These are phyloP conservation scores for Colletotrichum sp. DNA, from an alignment of 2,329 filamentous ascomycete species.

Conservation along the genomic window DNA sequence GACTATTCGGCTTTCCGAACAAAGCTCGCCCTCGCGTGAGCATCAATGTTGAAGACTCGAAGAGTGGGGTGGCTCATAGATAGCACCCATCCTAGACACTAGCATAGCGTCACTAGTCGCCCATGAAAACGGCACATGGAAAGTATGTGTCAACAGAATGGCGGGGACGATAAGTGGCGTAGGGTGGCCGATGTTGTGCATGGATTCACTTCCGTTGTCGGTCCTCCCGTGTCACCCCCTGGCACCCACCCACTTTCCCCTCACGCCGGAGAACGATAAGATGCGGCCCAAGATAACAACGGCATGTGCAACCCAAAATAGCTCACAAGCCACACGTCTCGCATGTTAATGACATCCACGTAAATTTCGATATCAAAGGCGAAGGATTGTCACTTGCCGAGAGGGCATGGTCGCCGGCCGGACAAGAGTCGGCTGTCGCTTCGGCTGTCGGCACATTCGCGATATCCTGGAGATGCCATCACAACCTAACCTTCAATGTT, in stretches of 20 bases:
- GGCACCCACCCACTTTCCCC: slow-evolving; percentile 12
- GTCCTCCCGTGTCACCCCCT: neutral
- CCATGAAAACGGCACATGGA: neutral
- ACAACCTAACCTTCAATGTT: neutral
- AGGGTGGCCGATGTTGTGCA: neutral
- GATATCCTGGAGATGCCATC: neutral
- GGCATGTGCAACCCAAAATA: neutral
- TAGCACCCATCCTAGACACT: neutral
- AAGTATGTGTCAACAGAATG: neutral
- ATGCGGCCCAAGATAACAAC: neutral
- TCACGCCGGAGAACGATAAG: neutral
- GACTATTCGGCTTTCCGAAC: neutral
- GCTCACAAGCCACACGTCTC: neutral
- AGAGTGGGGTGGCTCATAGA: slow-evolving; percentile 13
- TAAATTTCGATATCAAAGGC: neutral
- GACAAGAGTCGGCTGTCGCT: neutral
- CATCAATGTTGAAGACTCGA: neutral
- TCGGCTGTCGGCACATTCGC: neutral
- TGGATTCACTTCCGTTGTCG: neutral
- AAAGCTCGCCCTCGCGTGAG: neutral
- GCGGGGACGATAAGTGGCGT: neutral
- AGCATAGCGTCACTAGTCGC: neutral
- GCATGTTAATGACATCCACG: neutral
- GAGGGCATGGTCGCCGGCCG: neutral
- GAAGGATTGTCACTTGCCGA: neutral